phyloP scores from a whole-genome alignment of 768 basidiomycete genomes.

The Phylloporus sp. region DNA sequence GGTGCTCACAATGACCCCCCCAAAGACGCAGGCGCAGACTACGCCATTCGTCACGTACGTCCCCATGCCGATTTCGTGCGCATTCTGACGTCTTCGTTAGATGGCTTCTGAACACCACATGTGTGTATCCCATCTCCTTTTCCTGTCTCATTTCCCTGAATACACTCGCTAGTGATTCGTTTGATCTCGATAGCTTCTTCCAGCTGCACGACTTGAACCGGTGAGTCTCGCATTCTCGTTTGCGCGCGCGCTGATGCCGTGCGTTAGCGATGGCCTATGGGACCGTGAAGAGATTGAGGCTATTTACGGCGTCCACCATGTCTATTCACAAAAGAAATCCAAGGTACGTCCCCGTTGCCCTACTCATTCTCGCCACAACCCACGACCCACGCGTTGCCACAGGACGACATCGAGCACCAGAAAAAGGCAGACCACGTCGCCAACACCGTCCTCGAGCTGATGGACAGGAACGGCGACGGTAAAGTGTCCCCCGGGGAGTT shows the following conservation, averaged over 20 bases:
- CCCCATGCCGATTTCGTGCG: constrained; percentile 5
- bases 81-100: constrained; percentile 36
- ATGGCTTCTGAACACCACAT: constrained; percentile 90
- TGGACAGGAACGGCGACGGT: constrained; percentile 78
- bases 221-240: constrained; percentile 33
- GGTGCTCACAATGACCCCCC: constrained; percentile 54
- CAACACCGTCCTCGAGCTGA: constrained; percentile 54
- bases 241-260: not conserved
- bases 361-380: not conserved
- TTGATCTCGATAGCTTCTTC: constrained; percentile 87
- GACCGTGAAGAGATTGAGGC: constrained; percentile 88
- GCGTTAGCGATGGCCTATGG: constrained; percentile 69
- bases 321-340: constrained; percentile 78
- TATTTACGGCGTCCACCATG: constrained; percentile 93
- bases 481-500: constrained; percentile 67
- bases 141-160: not conserved
- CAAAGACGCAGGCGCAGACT: constrained; percentile 48
- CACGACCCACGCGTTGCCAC: not conserved
- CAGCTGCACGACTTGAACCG: constrained; percentile 89
- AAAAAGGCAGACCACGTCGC: constrained; percentile 79
- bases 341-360: constrained; percentile 39
- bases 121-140: constrained; percentile 35
- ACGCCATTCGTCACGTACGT: constrained; percentile 89
- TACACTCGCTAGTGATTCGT: constrained; percentile 58
- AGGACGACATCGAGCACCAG: constrained; percentile 77